Conservation (phyloP, 768 basidiomycete species). For the Psilocybe cubensis region DNA sequence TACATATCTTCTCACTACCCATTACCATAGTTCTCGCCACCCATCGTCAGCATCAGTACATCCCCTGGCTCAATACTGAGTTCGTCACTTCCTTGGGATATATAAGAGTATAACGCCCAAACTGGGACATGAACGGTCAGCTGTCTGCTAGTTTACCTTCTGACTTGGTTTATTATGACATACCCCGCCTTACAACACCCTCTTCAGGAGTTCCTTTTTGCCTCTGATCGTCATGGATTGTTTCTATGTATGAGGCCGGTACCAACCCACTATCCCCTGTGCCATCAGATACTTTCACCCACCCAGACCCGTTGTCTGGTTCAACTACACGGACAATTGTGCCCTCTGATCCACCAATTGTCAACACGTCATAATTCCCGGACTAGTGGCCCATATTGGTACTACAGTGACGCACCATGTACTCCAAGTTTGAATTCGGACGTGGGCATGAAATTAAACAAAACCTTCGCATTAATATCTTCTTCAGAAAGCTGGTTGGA, state of each 20-base stretch:
- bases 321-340: slow-evolving; percentile 67
- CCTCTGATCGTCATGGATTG: slow-evolving; percentile 27
- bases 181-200: slow-evolving; percentile 56
- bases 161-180: slow-evolving; percentile 22
- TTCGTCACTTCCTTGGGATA: slow-evolving; percentile 74
- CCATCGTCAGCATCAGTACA: slow-evolving; percentile 62
- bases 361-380: neutral
- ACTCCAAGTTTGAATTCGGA: slow-evolving; percentile 79
- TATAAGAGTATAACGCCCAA: slow-evolving; percentile 81
- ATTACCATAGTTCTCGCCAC: slow-evolving; percentile 70
- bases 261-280: slow-evolving; percentile 71
- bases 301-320: slow-evolving; percentile 84
- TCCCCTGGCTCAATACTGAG: slow-evolving; percentile 64
- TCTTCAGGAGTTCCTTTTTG: slow-evolving; percentile 24
- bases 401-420: slow-evolving; percentile 43
- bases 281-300: slow-evolving; percentile 74
- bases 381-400: neutral
- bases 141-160: neutral
- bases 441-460: slow-evolving; percentile 76
- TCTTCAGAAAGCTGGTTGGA: slow-evolving; percentile 42
- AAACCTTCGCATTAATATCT: slow-evolving; percentile 56
- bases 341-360: slow-evolving; percentile 51
- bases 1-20: slow-evolving; percentile 86
- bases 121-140: slow-evolving; percentile 46
- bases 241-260: slow-evolving; percentile 80